These are phyloP conservation scores for Fusarium sp. DNA, from an alignment of 2,329 filamentous ascomycete species.

Conservation along the genomic window DNA sequence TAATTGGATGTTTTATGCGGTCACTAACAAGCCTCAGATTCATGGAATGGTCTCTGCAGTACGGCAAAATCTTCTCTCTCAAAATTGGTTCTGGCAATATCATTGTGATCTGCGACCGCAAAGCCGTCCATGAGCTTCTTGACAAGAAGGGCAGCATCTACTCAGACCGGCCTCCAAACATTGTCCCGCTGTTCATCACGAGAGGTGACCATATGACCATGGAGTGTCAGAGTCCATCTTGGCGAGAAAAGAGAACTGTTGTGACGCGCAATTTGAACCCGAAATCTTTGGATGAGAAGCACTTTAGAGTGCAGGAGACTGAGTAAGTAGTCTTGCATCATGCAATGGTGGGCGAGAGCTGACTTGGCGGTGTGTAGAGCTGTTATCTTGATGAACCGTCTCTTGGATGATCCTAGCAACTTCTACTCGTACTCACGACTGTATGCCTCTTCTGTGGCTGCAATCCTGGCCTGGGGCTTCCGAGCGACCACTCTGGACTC, in stretches of 20 bases:
- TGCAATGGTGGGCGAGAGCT: not conserved
- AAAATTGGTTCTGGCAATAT: not conserved
- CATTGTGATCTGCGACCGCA: not conserved
- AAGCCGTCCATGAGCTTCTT: not conserved
- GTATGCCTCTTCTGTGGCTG: not conserved
- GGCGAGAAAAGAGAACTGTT: not conserved
- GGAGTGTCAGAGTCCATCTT: not conserved
- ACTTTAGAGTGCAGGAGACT: not conserved
- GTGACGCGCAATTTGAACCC: not conserved
- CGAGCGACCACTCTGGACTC: not conserved
- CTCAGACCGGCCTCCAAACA: not conserved
- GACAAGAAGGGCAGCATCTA: not conserved
- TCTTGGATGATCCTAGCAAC: not conserved
- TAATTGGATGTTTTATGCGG: accelerated
- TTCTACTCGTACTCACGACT: not conserved
- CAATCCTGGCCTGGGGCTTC: not conserved
- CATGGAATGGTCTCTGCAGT: not conserved
- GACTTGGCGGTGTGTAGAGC: accelerated
- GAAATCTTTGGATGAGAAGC: not conserved
- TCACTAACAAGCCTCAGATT: not conserved
- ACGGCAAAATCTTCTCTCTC: not conserved
- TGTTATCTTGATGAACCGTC: not conserved
- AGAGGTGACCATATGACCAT: not conserved
- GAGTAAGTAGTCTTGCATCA: not conserved
- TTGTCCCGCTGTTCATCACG: not conserved